Percentiles rank a stretch among this genome's conserved stretches.
phyloP scores from a whole-genome alignment of 1,284 basidiomycete genomes.

The Inonotus hispidus region DNA sequence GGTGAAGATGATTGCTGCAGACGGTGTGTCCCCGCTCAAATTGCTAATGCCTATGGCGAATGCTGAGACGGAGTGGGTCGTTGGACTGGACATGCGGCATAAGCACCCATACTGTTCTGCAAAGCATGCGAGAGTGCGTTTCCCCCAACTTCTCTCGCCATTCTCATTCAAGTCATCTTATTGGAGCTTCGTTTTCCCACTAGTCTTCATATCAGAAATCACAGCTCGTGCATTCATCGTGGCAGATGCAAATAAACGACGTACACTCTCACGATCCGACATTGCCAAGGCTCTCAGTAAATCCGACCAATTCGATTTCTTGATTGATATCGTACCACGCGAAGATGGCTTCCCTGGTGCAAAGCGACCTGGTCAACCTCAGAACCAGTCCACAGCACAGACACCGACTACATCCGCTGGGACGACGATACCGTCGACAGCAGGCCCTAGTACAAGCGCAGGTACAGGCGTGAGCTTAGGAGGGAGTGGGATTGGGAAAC shows the following conservation, averaged over 20 bases:
- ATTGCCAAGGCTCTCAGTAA: constrained; percentile 86
- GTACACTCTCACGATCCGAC: constrained; percentile 86
- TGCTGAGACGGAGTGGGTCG: background rate
- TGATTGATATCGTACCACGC: constrained; percentile 88
- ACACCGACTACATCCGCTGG: background rate
- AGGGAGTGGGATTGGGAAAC: background rate
- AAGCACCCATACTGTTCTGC: constrained; percentile 91
- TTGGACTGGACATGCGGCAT: constrained; percentile 14
- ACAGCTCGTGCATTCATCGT: constrained; percentile 92
- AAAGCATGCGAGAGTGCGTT: constrained; percentile 91
- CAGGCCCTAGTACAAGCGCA: background rate
- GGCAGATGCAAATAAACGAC: constrained; percentile 88
- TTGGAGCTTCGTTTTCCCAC: background rate
- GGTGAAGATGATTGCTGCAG: constrained; percentile 97
- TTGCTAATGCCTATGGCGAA: background rate
- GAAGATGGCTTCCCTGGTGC: constrained; percentile 45
- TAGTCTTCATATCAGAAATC: constrained; percentile 93
- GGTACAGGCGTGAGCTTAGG: background rate
- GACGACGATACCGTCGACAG: background rate
- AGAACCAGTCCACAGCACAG: background rate
- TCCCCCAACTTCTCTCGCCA: constrained; percentile 2
- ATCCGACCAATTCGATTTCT: constrained; percentile 89
- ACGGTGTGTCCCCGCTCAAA: constrained; percentile 49
- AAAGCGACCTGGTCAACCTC: background rate
- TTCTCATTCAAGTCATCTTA: background rate